phyloP scores from a whole-genome alignment of 2,329 filamentous ascomycete species.

The Didymella segeticola region DNA sequence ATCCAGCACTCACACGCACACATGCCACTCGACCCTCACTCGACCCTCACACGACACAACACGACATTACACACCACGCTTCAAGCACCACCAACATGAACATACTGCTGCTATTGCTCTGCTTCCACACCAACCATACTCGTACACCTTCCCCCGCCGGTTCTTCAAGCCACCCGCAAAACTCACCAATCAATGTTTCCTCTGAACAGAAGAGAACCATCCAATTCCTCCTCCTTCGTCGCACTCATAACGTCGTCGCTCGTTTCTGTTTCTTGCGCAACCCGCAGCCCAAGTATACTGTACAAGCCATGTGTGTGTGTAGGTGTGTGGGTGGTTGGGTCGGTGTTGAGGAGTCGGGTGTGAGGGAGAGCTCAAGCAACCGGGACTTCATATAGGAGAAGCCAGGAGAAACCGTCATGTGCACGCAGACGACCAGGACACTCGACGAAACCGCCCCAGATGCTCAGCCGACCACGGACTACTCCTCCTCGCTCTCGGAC shows the following conservation, averaged over 20 bases:
- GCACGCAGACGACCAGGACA: neutral
- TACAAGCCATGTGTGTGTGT: slow-evolving; percentile 27
- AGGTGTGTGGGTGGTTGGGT: neutral
- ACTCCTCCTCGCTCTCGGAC: slow-evolving; percentile 60
- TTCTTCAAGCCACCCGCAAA: neutral
- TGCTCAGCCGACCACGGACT: too few relatives aligned
- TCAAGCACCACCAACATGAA: too few relatives aligned
- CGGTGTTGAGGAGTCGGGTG: neutral
- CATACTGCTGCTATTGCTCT: slow-evolving; percentile 1
- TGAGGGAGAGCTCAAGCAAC: neutral
- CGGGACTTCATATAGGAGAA: too few relatives aligned
- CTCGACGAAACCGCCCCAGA: slow-evolving; percentile 5
- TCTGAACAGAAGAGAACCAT: slow-evolving; percentile 18
- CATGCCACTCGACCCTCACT: neutral
- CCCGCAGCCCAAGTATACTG: slow-evolving; percentile 24
- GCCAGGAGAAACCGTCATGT: neutral
- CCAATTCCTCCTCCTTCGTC: slow-evolving; percentile 31
- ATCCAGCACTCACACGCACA: neutral
- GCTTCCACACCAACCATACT: slow-evolving; percentile 2
- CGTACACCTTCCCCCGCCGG: neutral
- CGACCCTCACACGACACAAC: neutral
- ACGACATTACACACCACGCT: neutral
- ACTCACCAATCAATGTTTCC: neutral
- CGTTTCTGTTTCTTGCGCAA: slow-evolving; percentile 1
- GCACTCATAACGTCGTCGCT: slow-evolving; percentile 24